Percentiles rank a stretch among this genome's conserved stretches.
phyloP scores from a whole-genome alignment of 2,329 filamentous ascomycete genomes.

The Fusarium oligoseptatum region DNA sequence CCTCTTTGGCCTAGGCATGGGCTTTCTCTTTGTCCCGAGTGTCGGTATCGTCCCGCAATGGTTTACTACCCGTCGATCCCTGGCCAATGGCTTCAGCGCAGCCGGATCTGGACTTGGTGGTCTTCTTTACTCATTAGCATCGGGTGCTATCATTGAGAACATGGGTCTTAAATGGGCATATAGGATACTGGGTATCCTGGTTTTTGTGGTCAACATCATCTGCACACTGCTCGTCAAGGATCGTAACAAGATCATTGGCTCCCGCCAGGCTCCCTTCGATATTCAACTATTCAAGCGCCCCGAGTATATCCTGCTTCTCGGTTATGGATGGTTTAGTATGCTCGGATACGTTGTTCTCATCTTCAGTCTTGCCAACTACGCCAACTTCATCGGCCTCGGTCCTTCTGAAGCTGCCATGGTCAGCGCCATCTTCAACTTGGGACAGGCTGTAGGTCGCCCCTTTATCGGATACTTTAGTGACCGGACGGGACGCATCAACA shows the following conservation, averaged over 20 bases:
- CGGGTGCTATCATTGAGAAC: slow-evolving; percentile 75
- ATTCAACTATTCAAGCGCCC: slow-evolving; percentile 69
- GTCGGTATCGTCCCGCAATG: slow-evolving; percentile 79
- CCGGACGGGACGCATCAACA: slow-evolving; percentile 77
- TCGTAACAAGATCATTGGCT: slow-evolving; percentile 77
- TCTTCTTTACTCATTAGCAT: slow-evolving; percentile 74
- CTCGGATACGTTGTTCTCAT: slow-evolving; percentile 82
- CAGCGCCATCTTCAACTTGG: slow-evolving; percentile 79
- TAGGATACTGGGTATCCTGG: slow-evolving; percentile 72
- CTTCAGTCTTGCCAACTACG: slow-evolving; percentile 82
- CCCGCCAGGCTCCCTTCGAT: slow-evolving; percentile 77
- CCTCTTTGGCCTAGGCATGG: slow-evolving; percentile 83
- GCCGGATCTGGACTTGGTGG: slow-evolving; percentile 84
- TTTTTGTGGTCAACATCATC: slow-evolving; percentile 72
- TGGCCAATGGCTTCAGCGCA: slow-evolving; percentile 77
- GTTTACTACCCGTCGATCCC: slow-evolving; percentile 76
- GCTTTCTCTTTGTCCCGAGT: slow-evolving; percentile 78
- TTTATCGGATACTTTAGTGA: slow-evolving; percentile 81
- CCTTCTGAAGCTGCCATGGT: slow-evolving; percentile 77
- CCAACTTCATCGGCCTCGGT: slow-evolving; percentile 74
- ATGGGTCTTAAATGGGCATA: slow-evolving; percentile 77
- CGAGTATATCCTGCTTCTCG: slow-evolving; percentile 75
- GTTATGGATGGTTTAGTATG: slow-evolving; percentile 79
- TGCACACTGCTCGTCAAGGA: slow-evolving; percentile 76
- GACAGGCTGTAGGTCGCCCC: slow-evolving; percentile 76